Evolutionary conservation across 2,329 filamentous ascomycete species (phyloP).

Genomic region (Fusarium fujikuroi): DNA sequence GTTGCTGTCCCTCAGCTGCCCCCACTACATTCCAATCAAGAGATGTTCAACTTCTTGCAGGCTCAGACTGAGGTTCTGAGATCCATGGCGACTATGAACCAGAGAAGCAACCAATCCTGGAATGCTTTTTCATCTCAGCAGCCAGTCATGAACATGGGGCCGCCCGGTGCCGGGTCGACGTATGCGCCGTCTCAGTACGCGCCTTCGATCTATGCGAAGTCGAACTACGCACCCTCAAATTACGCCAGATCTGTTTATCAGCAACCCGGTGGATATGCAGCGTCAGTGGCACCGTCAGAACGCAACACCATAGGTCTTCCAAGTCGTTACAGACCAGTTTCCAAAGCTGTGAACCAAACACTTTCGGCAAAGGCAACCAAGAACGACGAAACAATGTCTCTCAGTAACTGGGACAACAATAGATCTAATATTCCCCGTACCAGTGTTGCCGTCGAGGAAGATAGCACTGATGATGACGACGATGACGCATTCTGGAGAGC

Average conservation of each 20-base stretch:
- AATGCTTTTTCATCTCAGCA: not conserved
- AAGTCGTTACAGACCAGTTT: slow-evolving; percentile 30
- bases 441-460: not conserved
- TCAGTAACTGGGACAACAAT: not conserved
- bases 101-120: not conserved
- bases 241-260: slow-evolving; percentile 16
- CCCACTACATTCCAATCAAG: not conserved
- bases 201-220: not conserved
- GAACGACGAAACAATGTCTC: not conserved
- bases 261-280: not conserved
- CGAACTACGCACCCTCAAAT: slow-evolving; percentile 11
- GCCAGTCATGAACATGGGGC: not conserved
- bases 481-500: slow-evolving; percentile 25
- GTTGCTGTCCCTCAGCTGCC: not conserved
- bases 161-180: not conserved
- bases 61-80: slow-evolving; percentile 20
- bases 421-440: not conserved
- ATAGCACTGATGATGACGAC: slow-evolving; percentile 13
- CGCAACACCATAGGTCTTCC: slow-evolving; percentile 30
- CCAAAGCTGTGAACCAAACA: not conserved
- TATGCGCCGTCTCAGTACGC: not conserved
- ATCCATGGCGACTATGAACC: slow-evolving; percentile 12
- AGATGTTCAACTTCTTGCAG: slow-evolving; percentile 21
- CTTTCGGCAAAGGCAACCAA: not conserved
- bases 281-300: slow-evolving; percentile 28